Percentiles rank a stretch among this genome's conserved stretches.
These are phyloP conservation scores for Pichia sp. DNA, from an alignment of 1,139 yeast species.

Conservation along the genomic window DNA sequence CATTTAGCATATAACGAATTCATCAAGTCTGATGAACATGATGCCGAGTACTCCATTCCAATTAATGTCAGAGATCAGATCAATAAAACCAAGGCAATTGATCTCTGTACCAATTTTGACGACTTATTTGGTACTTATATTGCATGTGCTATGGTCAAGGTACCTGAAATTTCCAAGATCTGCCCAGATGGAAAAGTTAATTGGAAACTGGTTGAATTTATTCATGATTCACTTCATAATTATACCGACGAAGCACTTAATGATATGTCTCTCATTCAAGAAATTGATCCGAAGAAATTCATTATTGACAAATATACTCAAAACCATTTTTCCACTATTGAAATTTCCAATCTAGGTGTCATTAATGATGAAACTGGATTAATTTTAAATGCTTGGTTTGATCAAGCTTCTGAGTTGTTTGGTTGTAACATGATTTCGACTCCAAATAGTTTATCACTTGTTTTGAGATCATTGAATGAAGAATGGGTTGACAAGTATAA, in stretches of 20 bases:
- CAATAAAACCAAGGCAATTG: neutral
- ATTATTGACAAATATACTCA: conserved; percentile 2
- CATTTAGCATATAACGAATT: conserved; percentile 5
- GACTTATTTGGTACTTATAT: conserved; percentile 9
- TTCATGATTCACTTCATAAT: conserved; percentile 8
- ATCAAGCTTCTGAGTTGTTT: conserved; percentile 11
- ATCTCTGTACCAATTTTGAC: neutral
- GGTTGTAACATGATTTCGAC: conserved; percentile 11
- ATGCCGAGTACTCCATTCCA: conserved; percentile 9
- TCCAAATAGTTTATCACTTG: conserved; percentile 1
- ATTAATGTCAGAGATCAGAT: conserved; percentile 8
- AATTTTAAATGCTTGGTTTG: conserved; percentile 6
- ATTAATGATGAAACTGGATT: neutral
- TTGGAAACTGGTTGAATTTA: conserved; percentile 10
- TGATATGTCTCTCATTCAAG: conserved; percentile 8
- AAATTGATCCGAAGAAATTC: conserved; percentile 7
- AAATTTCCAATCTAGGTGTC: conserved; percentile 10
- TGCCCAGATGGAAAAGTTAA: conserved; percentile 3
- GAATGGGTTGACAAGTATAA: conserved; percentile 4
- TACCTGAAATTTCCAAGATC: conserved; percentile 6
- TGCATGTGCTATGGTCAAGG: conserved; percentile 7
- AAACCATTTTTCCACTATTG: conserved; percentile 2
- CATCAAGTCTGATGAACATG: conserved; percentile 7
- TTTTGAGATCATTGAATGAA: conserved; percentile 4
- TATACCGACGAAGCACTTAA: conserved; percentile 5